Evolutionary conservation across 1,284 basidiomycete species (phyloP).

Genomic region (Hymenochaete sp.): DNA sequence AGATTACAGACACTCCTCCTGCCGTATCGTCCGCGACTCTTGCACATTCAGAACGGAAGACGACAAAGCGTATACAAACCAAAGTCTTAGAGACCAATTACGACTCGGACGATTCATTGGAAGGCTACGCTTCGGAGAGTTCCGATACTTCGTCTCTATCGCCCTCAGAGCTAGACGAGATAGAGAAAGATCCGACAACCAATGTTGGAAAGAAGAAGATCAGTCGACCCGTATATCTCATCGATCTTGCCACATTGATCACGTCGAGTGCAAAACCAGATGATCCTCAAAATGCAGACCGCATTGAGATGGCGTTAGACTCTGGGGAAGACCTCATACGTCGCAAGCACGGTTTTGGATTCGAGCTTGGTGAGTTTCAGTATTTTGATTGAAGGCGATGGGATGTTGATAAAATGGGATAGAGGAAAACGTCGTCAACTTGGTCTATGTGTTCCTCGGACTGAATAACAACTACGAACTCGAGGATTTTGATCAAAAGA

Average conservation of each 20-base stretch:
- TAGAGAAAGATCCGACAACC: conserved; percentile 79
- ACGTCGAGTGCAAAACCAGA: conserved; percentile 39
- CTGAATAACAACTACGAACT: conserved; percentile 82
- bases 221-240: conserved; percentile 71
- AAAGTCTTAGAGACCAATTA: conserved; percentile 30
- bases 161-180: conserved; percentile 68
- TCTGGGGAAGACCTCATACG: conserved; percentile 76
- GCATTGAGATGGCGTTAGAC: conserved; percentile 69
- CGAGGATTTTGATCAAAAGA: conserved; percentile 67
- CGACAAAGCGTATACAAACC: no score
- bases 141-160: conserved; percentile 69
- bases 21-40: neutral
- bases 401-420: conserved; percentile 7
- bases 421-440: conserved; percentile 86
- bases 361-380: conserved; percentile 61
- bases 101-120: conserved; percentile 78
- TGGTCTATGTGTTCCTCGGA: conserved; percentile 65
- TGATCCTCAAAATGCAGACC: conserved; percentile 66
- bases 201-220: conserved; percentile 58
- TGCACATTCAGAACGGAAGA: no score
- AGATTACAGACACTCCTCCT: conserved; percentile 6
- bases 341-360: conserved; percentile 73
- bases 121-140: conserved; percentile 58
- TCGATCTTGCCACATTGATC: conserved; percentile 68
- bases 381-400: neutral